Evolutionary conservation across 2,329 filamentous ascomycete genomes (phyloP).

Genomic region (Talaromyces sp.): DNA sequence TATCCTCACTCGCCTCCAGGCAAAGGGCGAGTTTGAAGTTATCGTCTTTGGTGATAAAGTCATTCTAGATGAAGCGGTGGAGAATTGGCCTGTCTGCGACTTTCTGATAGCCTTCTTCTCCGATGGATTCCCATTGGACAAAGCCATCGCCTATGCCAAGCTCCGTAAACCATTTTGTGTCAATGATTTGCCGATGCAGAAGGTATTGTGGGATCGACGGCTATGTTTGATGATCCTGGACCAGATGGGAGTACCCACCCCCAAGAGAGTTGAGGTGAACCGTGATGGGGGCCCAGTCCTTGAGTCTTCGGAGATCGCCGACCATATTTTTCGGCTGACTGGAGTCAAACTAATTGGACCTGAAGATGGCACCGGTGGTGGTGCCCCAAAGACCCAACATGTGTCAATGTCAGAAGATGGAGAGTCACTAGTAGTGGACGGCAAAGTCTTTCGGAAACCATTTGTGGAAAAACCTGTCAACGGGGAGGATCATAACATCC

Average conservation of each 20-base stretch:
- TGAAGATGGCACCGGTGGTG: slow-evolving; percentile 67
- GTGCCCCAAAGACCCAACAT: slow-evolving; percentile 59
- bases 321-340: slow-evolving; percentile 77
- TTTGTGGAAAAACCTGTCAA: slow-evolving; percentile 99
- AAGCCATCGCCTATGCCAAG: slow-evolving; percentile 93
- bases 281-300: slow-evolving; percentile 86
- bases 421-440: slow-evolving; percentile 86
- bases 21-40: slow-evolving; percentile 91
- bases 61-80: slow-evolving; percentile 92
- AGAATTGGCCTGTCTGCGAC: slow-evolving; percentile 95
- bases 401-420: slow-evolving; percentile 89
- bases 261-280: slow-evolving; percentile 84
- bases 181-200: slow-evolving; percentile 97
- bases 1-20: slow-evolving; percentile 88
- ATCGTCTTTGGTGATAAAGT: slow-evolving; percentile 99
- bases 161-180: slow-evolving; percentile 95
- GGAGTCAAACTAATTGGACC: slow-evolving; percentile 74
- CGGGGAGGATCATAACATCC: slow-evolving; percentile 97
- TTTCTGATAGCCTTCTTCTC: slow-evolving; percentile 98
- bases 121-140: slow-evolving; percentile 93
- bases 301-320: slow-evolving; percentile 75
- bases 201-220: slow-evolving; percentile 92
- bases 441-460: slow-evolving; percentile 78
- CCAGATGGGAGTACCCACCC: slow-evolving; percentile 85
- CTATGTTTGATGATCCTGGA: slow-evolving; percentile 87